These are phyloP conservation scores for Bacterosira constricta DNA, from an alignment of 108 stramenopile species.

Conservation along the genomic window DNA sequence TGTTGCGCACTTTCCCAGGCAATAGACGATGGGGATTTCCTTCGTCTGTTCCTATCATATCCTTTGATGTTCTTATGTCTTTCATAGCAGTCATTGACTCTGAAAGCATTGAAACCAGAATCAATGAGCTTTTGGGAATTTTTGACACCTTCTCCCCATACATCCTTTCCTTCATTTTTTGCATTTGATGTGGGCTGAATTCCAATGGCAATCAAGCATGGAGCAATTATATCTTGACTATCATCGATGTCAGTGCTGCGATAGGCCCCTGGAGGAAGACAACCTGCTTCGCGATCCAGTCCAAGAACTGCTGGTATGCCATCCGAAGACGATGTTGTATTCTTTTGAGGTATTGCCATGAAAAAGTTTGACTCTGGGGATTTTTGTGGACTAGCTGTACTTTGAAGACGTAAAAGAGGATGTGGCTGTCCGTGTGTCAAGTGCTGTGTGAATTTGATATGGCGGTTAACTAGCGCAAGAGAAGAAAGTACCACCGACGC, in stretches of 20 bases:
- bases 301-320: constrained; percentile 23
- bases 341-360: constrained; percentile 19
- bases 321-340: background rate
- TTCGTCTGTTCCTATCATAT: background rate
- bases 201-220: constrained; percentile 23
- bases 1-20: constrained; percentile 1
- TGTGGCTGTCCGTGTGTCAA: background rate
- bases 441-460: background rate
- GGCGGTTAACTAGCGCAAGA: background rate
- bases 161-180: constrained; percentile 12
- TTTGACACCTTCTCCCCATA: constrained; percentile 35
- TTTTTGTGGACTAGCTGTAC: constrained; percentile 7
- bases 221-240: background rate
- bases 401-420: background rate
- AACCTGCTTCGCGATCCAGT: constrained; percentile 33
- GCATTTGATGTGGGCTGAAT: constrained; percentile 8
- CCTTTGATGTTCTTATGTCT: background rate
- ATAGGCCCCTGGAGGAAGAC: constrained; percentile 46
- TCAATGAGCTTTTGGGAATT: constrained; percentile 62
- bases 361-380: constrained; percentile 48
- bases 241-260: constrained; percentile 4
- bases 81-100: constrained; percentile 9
- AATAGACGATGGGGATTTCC: background rate
- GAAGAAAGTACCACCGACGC: background rate
- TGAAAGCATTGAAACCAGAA: constrained; percentile 71